Percentiles rank a stretch among this genome's conserved stretches.
These are phyloP conservation scores for Paecilomyces fulvus DNA, from an alignment of 2,329 filamentous ascomycete genomes.

Conservation along the genomic window DNA sequence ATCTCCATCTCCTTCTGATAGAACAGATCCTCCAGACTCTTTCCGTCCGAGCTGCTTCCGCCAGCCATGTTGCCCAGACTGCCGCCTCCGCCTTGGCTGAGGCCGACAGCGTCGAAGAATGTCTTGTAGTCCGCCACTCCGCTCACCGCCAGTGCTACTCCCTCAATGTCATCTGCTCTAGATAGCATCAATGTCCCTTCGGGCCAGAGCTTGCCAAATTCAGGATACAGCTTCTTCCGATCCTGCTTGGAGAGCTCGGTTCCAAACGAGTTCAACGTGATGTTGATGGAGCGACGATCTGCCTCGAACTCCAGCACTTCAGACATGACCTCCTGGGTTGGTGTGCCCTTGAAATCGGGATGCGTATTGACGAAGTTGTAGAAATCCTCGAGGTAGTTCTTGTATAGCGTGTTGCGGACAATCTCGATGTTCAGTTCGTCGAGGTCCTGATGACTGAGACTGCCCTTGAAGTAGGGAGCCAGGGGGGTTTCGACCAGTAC, in stretches of 20 bases:
- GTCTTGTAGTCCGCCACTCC: conserved; percentile 87
- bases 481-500: conserved; percentile 94
- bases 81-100: conserved; percentile 63
- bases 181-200: conserved; percentile 94
- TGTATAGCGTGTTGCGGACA: conserved; percentile 95
- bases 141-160: conserved; percentile 86
- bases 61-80: conserved; percentile 78
- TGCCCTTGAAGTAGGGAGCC: conserved; percentile 95
- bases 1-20: conserved; percentile 99
- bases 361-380: conserved; percentile 88
- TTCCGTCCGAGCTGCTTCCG: conserved; percentile 69
- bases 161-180: conserved; percentile 88
- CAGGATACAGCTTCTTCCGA: conserved; percentile 91
- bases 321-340: conserved; percentile 88
- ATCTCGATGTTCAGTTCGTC: conserved; percentile 99
- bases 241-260: conserved; percentile 91
- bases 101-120: conserved; percentile 87
- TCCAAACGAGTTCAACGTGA: conserved; percentile 96
- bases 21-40: conserved; percentile 93
- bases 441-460: conserved; percentile 87
- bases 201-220: conserved; percentile 81
- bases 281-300: conserved; percentile 94
- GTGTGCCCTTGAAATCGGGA: conserved; percentile 75
- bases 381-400: conserved; percentile 99
- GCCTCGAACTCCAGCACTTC: conserved; percentile 96